Evolutionary conservation across 2,329 filamentous ascomycete species (phyloP).

Genomic region (Aspergillus fumigatiaffinis): DNA sequence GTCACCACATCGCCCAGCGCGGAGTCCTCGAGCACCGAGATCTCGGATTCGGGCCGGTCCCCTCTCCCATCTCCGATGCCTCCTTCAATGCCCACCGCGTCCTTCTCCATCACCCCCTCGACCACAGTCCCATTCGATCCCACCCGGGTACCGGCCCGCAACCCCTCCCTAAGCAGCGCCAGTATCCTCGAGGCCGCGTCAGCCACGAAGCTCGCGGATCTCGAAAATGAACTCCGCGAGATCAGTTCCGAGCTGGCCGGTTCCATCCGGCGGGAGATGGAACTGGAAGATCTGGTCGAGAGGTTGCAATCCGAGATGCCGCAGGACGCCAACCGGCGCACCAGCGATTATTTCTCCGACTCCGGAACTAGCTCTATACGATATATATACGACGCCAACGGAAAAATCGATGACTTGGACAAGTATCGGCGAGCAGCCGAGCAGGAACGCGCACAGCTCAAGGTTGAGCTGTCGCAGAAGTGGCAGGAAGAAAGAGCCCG

Average conservation of each 20-base stretch:
- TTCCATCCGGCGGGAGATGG: constrained; percentile 93
- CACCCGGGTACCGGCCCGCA: constrained; percentile 41
- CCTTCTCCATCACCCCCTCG: constrained; percentile 32
- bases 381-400: constrained; percentile 59
- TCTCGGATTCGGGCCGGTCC: constrained; percentile 58
- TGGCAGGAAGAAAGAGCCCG: constrained; percentile 79
- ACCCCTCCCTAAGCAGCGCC: constrained; percentile 43
- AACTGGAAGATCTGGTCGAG: constrained; percentile 91
- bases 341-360: constrained; percentile 97
- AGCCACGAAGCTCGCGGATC: constrained; percentile 68
- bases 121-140: constrained; percentile 49
- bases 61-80: constrained; percentile 54
- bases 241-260: constrained; percentile 89
- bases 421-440: constrained; percentile 78
- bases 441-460: constrained; percentile 84
- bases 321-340: constrained; percentile 63
- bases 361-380: constrained; percentile 84
- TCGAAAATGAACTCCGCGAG: constrained; percentile 91
- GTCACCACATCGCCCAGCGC: constrained; percentile 50
- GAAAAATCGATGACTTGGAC: constrained; percentile 67
- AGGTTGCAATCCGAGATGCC: constrained; percentile 71
- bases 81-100: constrained; percentile 30
- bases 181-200: constrained; percentile 42
- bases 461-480: constrained; percentile 78
- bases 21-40: constrained; percentile 59